Base-by-base conservation (phyloP, 257 asterid genomes). In the Solanum peruvianum region DNA sequence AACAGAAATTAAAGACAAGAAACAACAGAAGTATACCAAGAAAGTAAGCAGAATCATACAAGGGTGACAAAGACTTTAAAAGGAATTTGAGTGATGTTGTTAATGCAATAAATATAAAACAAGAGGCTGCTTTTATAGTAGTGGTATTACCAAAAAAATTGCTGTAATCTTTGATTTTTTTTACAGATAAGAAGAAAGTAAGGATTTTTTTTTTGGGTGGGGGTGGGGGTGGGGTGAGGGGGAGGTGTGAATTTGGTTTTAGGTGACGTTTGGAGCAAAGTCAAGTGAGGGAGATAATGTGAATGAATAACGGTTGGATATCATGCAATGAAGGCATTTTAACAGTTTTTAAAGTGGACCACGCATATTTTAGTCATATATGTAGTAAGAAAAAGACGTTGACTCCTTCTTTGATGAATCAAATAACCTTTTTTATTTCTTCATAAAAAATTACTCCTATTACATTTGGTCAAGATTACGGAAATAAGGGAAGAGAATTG, bases 271-370 rank as follows among this genome's bases (percentile, higher is more conserved):
- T 86, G 87, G 89, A 85, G 64, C 39, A 88, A 75, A 85, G 88
- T 56, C 56, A 83, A 89, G 90, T 82, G 47, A 86, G 85, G 56
- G 86, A 75, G 87, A n/a, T 29, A 70, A 88, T 67, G 58, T 86
- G 90, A 87, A 90, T 87, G 89, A 87, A 25, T 21, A 87, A 87
- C 91, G 37, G 89, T 82, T 89, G 67, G 70, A 64, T 47, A 35
- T 86, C 87, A 80, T 81, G 69, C 87, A 76, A 87, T 11, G 83
- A 62, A 10, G 76, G 86, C 85, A 86, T 81, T 49, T 83, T 52
- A 83, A 86, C 87, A 70, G 83, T 33, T 82, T 86, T 87, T 87
- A 87, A 89, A 84, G 88, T 35, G n/a, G 81, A 62, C 87, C 81
- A 86, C 84, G 87, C 86, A 85, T 31, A 35, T 39, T 87, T 81